phyloP scores from a whole-genome alignment of 495 filamentous ascomycete genomes.

The Choiromyces venosus region DNA sequence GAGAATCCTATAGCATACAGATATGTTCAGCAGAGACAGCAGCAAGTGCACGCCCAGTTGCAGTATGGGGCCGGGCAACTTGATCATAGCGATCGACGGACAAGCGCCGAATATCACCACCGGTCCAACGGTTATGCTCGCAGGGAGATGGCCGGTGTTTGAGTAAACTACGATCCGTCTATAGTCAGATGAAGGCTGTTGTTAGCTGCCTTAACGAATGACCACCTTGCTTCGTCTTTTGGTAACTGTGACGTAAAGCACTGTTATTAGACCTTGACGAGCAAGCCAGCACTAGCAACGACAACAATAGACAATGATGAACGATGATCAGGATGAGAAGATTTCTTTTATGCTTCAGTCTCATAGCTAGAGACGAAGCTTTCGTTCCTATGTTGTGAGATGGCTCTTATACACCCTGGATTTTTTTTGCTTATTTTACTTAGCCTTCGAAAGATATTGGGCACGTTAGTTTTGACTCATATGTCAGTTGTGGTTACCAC shows the following conservation, averaged over 20 bases:
- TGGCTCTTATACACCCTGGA: slow-evolving; percentile 30
- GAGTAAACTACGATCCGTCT: not conserved
- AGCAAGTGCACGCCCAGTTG: slow-evolving; percentile 39
- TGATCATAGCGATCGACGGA: slow-evolving; percentile 36
- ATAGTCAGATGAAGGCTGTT: not conserved
- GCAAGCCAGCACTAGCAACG: not conserved
- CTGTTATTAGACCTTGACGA: slow-evolving; percentile 19
- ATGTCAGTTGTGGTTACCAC: not conserved
- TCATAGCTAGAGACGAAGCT: not conserved
- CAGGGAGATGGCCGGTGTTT: slow-evolving; percentile 2
- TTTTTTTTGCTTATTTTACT: slow-evolving; percentile 19
- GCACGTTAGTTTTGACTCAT: not conserved
- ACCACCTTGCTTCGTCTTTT: not conserved
- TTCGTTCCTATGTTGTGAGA: slow-evolving; percentile 18
- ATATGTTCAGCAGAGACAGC: slow-evolving; percentile 40
- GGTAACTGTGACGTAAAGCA: slow-evolving; percentile 20
- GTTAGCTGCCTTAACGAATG: not conserved
- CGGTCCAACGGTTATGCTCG: slow-evolving; percentile 7
- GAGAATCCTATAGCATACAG: slow-evolving; percentile 37
- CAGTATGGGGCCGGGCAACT: slow-evolving; percentile 30
- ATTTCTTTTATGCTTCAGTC: not conserved
- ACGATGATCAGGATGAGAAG: not conserved
- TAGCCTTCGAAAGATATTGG: slow-evolving; percentile 16
- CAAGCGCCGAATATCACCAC: slow-evolving; percentile 30
- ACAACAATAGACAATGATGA: slow-evolving; percentile 14